Percentiles rank a stretch among this genome's conserved stretches.
phyloP scores from a whole-genome alignment of 495 filamentous ascomycete genomes.

The Neurospora sp. region DNA sequence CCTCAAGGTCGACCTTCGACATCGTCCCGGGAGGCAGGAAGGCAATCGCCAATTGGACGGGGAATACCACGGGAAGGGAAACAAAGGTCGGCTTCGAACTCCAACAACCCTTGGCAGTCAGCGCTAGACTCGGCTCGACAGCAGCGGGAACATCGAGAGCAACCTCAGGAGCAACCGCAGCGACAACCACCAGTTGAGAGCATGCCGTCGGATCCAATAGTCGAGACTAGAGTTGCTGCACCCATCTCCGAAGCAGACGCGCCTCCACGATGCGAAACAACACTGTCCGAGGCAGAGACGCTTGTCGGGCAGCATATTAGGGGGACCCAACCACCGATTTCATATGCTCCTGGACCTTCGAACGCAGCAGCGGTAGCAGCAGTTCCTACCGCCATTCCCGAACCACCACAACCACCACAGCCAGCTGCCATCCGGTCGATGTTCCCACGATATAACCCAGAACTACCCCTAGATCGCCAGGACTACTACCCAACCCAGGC shows the following conservation, averaged over 20 bases:
- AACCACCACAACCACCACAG: conserved; percentile 7
- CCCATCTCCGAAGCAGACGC: conserved; percentile 23
- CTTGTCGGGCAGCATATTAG: conserved; percentile 38
- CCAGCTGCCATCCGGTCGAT: conserved; percentile 44
- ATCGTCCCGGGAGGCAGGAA: conserved; percentile 19
- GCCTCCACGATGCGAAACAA: conserved; percentile 34
- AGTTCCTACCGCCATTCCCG: conserved; percentile 13
- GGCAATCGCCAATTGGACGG: conserved; percentile 22
- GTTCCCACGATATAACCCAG: conserved; percentile 73
- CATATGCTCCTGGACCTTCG: conserved; percentile 20
- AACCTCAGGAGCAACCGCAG: conserved; percentile 5
- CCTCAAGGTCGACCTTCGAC: conserved; percentile 27
- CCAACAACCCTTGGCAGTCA: conserved; percentile 24
- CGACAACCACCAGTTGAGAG: conserved; percentile 1
- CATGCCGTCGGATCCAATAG: conserved; percentile 18
- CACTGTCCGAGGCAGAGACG: conserved; percentile 41
- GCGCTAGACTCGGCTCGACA: conserved; percentile 16
- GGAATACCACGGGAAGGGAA: conserved; percentile 23
- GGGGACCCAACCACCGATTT: conserved; percentile 32
- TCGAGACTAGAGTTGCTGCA: conserved; percentile 17
- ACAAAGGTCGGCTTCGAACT: conserved; percentile 12
- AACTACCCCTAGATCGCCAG: conserved; percentile 57
- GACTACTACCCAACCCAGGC: conserved; percentile 54
- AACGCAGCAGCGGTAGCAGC: background rate
- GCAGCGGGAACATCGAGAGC: conserved; percentile 5